These are phyloP conservation scores for Phytophthora litchii DNA, from an alignment of 352 stramenopile species.

Conservation along the genomic window DNA sequence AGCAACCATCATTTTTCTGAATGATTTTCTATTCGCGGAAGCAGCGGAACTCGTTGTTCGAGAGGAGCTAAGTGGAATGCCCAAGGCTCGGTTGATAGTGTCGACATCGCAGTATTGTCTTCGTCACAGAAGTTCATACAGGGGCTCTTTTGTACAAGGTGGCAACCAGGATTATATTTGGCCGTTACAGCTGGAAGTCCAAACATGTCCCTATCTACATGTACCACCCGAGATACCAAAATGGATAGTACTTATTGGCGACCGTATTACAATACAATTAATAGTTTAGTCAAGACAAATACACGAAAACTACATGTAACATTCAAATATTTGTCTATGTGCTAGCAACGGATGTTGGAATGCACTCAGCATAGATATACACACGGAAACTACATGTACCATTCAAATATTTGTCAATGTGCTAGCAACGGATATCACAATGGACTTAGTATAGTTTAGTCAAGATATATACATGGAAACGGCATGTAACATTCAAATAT, in stretches of 20 bases:
- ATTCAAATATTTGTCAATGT: not conserved
- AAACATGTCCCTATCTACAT: not conserved
- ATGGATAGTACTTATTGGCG: too few species aligned
- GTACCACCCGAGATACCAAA: not conserved
- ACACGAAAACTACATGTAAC: not conserved
- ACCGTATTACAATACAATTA: too few species aligned
- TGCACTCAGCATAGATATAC: too few species aligned
- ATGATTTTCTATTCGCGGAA: slow-evolving; percentile 10
- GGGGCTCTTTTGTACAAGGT: not conserved
- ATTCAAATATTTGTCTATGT: not conserved
- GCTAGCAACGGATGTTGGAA: too few species aligned
- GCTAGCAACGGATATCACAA: too few species aligned
- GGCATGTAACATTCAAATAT: not conserved
- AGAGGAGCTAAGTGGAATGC: slow-evolving; percentile 8
- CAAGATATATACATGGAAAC: too few species aligned
- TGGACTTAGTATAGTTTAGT: too few species aligned
- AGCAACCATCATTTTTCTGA: slow-evolving; percentile 1
- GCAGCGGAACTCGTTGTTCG: slow-evolving; percentile 3
- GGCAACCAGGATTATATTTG: slow-evolving; percentile 3
- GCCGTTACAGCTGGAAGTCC: slow-evolving; percentile 7
- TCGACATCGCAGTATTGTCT: slow-evolving; percentile 14
- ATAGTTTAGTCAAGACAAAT: too few species aligned
- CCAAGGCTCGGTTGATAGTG: slow-evolving; percentile 2
- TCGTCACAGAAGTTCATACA: slow-evolving; percentile 3
- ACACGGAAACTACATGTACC: not conserved